Evolutionary conservation across 495 filamentous ascomycete species (phyloP).

Genomic region (Beverwykella pulmonaria): DNA sequence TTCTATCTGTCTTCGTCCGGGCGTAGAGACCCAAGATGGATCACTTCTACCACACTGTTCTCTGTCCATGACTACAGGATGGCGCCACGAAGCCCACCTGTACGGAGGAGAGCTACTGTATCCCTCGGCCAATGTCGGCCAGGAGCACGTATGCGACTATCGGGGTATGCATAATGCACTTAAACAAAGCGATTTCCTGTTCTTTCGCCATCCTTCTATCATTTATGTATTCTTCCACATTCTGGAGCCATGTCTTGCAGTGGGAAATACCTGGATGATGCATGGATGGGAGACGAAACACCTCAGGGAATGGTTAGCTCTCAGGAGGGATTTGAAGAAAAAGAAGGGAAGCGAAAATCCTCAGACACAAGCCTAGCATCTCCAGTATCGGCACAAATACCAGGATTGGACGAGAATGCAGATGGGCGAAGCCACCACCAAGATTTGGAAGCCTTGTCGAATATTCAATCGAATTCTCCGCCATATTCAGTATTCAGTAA

Average conservation of each 20-base stretch:
- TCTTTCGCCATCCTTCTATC: background rate
- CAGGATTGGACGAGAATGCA: background rate
- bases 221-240: background rate
- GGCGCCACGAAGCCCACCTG: background rate
- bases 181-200: background rate
- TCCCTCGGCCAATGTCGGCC: background rate
- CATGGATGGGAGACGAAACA: background rate
- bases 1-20: background rate
- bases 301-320: background rate
- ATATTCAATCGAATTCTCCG: conserved; percentile 1
- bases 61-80: background rate
- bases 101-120: background rate
- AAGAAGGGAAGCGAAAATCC: background rate
- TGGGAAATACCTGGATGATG: background rate
- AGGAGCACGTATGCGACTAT: background rate
- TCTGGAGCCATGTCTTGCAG: background rate
- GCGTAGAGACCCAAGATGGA: background rate
- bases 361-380: background rate
- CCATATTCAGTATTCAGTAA: conserved; percentile 58
- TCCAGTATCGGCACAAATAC: background rate
- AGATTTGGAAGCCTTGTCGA: conserved; percentile 4
- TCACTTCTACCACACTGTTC: background rate
- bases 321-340: background rate
- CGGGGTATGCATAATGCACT: background rate
- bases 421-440: background rate